These are phyloP conservation scores for Cercospora sojina DNA, from an alignment of 2,329 filamentous ascomycete genomes.

Conservation along the genomic window DNA sequence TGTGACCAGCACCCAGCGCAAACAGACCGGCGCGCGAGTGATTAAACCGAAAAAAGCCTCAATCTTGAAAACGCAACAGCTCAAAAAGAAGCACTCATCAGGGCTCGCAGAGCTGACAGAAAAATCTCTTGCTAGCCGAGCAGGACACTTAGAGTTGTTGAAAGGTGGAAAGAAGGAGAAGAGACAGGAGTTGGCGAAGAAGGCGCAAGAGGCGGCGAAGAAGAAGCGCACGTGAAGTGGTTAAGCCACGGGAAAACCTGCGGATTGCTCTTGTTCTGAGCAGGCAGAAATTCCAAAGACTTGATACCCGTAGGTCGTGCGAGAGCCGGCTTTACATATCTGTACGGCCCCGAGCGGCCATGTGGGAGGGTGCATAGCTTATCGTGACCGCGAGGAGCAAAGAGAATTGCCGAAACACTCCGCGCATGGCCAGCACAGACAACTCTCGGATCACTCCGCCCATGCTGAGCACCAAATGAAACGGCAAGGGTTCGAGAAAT, in stretches of 20 bases:
- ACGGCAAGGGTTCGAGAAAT: not conserved
- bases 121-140: conserved; percentile 62
- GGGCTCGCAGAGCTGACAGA: conserved; percentile 67
- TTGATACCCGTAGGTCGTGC: not conserved
- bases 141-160: conserved; percentile 68
- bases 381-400: not conserved
- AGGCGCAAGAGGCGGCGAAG: conserved; percentile 10
- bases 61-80: conserved; percentile 60
- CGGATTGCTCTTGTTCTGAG: not conserved
- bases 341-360: not conserved
- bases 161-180: conserved; percentile 64
- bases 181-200: conserved; percentile 30
- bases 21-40: conserved; percentile 53
- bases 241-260: not conserved
- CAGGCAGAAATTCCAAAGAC: not conserved
- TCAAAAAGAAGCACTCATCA: conserved; percentile 65
- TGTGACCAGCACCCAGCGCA: conserved; percentile 32
- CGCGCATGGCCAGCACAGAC: not conserved
- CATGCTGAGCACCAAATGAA: not conserved
- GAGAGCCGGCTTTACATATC: not conserved
- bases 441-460: not conserved
- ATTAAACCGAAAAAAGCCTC: conserved; percentile 66
- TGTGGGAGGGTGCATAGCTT: not conserved
- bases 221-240: not conserved
- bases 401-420: not conserved